phyloP scores from a whole-genome alignment of 192 early-diverging fungal species.

The Podila minutissima region DNA sequence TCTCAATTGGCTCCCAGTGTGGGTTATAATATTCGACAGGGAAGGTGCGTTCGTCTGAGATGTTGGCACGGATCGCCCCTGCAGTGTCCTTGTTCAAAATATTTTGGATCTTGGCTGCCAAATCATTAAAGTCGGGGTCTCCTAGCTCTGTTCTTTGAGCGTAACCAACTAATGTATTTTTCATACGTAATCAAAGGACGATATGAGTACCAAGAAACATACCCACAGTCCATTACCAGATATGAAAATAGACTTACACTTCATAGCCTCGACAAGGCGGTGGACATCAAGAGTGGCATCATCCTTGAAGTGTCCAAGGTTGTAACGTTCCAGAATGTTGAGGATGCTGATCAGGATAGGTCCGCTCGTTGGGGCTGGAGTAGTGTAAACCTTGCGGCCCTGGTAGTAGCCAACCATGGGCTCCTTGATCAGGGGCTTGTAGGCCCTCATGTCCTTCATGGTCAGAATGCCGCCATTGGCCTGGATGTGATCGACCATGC shows the following conservation, averaged over 20 bases:
- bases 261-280: constrained; percentile 87
- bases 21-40: constrained; percentile 82
- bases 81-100: constrained; percentile 81
- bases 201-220: neutral
- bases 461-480: constrained; percentile 81
- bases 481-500: constrained; percentile 71
- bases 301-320: constrained; percentile 64
- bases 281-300: constrained; percentile 75
- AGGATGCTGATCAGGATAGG: constrained; percentile 83
- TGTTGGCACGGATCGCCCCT: constrained; percentile 70
- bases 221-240: neutral
- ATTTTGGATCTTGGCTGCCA: constrained; percentile 60
- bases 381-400: constrained; percentile 66
- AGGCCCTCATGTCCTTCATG: constrained; percentile 74
- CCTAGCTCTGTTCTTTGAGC: constrained; percentile 86
- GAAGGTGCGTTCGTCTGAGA: constrained; percentile 78
- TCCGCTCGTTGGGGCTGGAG: constrained; percentile 83
- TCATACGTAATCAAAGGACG: no score
- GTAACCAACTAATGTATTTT: constrained; percentile 64
- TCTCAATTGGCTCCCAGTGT: constrained; percentile 74
- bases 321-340: constrained; percentile 88
- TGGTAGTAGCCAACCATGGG: constrained; percentile 79
- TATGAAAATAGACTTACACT: constrained; percentile 56
- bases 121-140: constrained; percentile 82
- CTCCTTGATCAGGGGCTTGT: constrained; percentile 65